Conservation (phyloP, 129 eudicot species). For the Chrysanthemum makinoi region DNA sequence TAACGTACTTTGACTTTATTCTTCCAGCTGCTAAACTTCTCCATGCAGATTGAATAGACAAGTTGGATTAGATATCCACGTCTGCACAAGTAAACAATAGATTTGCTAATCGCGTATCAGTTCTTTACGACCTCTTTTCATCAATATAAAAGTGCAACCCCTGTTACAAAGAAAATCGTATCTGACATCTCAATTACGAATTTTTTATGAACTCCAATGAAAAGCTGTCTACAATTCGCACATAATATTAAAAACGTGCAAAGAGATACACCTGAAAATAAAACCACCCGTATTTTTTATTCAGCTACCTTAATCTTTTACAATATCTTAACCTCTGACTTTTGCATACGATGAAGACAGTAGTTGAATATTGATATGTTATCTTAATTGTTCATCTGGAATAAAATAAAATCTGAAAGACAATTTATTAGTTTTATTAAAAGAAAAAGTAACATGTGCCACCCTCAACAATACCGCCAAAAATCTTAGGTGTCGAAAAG, state of each 20-base stretch:
- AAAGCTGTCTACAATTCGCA: neutral
- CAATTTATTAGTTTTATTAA: neutral
- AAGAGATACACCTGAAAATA: neutral
- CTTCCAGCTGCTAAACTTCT: neutral
- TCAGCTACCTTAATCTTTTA: neutral
- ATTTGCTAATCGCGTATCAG: neutral
- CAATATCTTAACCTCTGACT: neutral
- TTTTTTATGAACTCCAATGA: neutral
- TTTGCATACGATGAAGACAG: neutral
- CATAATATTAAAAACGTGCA: neutral
- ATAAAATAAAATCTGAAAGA: neutral
- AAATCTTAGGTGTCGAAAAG: neutral
- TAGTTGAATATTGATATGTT: neutral
- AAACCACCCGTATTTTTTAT: neutral
- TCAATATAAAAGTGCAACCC: neutral
- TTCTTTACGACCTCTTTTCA: neutral
- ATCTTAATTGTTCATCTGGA: neutral
- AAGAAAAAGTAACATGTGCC: conserved; percentile 7
- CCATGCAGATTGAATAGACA: neutral
- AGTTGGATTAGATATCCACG: neutral
- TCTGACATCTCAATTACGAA: neutral
- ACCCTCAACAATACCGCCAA: neutral
- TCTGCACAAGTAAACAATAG: neutral
- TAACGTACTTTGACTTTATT: neutral
- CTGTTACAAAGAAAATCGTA: neutral